A percentile compares a stretch with the other conserved stretches of the same genome.
These are phyloP conservation scores for Scytalidium lignicola DNA, from an alignment of 2,329 filamentous ascomycete species.

Conservation along the genomic window DNA sequence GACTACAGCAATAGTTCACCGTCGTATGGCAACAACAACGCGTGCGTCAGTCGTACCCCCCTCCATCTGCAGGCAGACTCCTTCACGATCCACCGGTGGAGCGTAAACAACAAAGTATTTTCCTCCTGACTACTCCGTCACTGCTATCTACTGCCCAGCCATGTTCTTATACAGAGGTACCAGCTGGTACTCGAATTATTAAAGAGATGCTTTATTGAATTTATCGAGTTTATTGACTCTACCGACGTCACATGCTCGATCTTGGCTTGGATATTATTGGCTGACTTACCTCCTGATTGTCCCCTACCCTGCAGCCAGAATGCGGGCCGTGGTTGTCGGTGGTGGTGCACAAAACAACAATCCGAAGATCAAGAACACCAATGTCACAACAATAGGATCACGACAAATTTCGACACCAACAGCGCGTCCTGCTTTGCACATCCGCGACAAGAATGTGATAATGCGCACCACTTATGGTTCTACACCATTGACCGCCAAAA, in stretches of 20 bases:
- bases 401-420: constrained; percentile 15
- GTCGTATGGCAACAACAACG: not conserved
- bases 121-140: not conserved
- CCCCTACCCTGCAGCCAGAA: not conserved
- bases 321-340: not conserved
- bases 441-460: constrained; percentile 37
- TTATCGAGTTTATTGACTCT: too few species aligned
- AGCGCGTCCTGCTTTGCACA: constrained; percentile 18
- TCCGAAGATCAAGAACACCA: constrained; percentile 9
- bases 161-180: too few species aligned
- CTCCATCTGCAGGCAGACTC: not conserved
- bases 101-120: not conserved
- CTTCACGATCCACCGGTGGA: not conserved
- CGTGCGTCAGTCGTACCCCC: not conserved
- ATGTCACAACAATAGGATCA: constrained; percentile 10
- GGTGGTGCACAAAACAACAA: constrained; percentile 4
- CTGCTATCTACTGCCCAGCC: too few species aligned
- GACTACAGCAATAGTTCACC: too few species aligned
- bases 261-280: not conserved
- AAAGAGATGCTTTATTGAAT: too few species aligned
- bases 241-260: not conserved
- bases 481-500: constrained; percentile 17
- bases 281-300: not conserved
- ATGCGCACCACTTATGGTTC: constrained; percentile 32
- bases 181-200: too few species aligned